Conservation (phyloP, 352 stramenopile species). For the Globisporangium paddicum region DNA sequence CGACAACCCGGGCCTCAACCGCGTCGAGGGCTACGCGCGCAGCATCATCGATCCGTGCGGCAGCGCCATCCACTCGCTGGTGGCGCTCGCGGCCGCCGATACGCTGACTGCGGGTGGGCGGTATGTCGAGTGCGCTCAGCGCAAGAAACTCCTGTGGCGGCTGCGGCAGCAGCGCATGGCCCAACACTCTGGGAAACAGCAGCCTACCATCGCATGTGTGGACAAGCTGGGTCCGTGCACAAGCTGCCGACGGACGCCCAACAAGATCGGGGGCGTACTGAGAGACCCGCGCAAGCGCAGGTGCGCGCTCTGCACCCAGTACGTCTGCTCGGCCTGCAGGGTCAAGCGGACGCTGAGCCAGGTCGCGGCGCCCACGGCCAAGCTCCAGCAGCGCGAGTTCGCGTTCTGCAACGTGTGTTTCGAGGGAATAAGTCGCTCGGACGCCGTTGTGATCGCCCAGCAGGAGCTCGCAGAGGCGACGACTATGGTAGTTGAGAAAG, state of each 20-base stretch:
- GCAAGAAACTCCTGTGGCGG: slow-evolving; percentile 2
- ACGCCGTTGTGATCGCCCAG: neutral
- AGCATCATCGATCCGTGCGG: neutral
- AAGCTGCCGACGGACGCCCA: neutral
- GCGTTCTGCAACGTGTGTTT: neutral
- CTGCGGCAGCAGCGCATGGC: neutral
- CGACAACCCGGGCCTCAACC: neutral
- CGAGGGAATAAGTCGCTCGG: neutral
- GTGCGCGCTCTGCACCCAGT: neutral
- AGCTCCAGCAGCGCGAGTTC: neutral
- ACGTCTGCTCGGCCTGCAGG: slow-evolving; percentile 1
- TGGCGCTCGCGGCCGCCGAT: neutral
- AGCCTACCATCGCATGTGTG: neutral
- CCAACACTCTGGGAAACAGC: neutral
- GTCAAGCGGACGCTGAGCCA: slow-evolving; percentile 4
- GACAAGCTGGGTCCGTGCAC: neutral
- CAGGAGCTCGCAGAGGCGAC: neutral
- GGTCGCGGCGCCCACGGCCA: neutral
- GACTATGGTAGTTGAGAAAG: too few relatives aligned
- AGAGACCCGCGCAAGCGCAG: neutral
- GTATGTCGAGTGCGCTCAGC: neutral
- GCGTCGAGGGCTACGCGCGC: neutral
- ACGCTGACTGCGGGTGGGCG: neutral
- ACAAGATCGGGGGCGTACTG: neutral
- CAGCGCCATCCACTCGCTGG: neutral